A percentile compares a stretch with the other conserved stretches of the same genome.
Evolutionary conservation across 768 basidiomycete genomes (phyloP).

Genomic region (Mycena capillaripes): DNA sequence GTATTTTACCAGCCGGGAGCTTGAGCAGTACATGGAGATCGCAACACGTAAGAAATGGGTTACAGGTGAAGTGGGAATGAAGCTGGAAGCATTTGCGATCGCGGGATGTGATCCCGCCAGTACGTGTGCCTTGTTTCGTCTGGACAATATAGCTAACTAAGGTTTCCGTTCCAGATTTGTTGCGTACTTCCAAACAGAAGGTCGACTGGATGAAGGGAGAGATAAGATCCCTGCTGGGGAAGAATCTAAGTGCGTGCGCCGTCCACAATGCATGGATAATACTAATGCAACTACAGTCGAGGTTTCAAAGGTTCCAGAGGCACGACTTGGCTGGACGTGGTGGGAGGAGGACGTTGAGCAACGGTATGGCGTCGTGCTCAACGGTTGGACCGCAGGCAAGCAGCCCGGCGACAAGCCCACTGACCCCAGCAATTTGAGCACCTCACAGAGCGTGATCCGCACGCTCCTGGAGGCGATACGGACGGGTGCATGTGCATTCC

Average conservation of each 20-base stretch:
- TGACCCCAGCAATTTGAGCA: conserved; percentile 15
- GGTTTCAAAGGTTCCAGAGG: background rate
- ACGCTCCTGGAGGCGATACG: background rate
- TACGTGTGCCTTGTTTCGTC: conserved; percentile 5
- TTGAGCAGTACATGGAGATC: conserved; percentile 36
- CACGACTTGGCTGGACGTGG: background rate
- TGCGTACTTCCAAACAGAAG: background rate
- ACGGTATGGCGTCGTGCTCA: background rate
- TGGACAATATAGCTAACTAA: too few relatives aligned
- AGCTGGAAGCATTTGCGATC: conserved; percentile 34
- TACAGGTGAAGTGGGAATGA: conserved; percentile 25
- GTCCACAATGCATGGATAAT: background rate
- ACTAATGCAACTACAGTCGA: background rate
- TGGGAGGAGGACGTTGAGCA: conserved; percentile 20
- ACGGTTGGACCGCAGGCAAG: conserved; percentile 16
- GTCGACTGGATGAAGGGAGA: background rate
- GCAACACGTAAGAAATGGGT: conserved; percentile 26
- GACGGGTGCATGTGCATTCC: background rate
- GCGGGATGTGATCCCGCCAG: conserved; percentile 30
- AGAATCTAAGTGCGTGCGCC: background rate
- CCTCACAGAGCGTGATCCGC: background rate
- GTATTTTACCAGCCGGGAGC: conserved; percentile 37
- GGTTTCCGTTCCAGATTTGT: background rate
- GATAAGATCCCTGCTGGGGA: background rate
- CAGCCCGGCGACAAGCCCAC: background rate